Percentiles rank a stretch among this genome's conserved stretches.
Evolutionary conservation across 345 rosid species (phyloP).

Genomic region (Gossypium longicalyx): DNA sequence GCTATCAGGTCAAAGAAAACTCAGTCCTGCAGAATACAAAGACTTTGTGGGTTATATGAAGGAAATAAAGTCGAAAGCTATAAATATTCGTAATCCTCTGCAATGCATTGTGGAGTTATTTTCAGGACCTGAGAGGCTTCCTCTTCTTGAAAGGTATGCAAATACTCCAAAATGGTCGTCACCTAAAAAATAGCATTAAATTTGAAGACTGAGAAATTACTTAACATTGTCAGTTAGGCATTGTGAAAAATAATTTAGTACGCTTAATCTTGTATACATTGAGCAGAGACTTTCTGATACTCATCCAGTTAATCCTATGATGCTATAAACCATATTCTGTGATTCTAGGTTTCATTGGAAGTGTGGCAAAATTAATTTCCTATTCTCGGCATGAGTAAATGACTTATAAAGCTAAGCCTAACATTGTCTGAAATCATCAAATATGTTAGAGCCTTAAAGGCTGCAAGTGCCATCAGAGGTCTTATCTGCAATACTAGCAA

Average conservation of each 20-base stretch:
- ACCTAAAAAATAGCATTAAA: background rate
- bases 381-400: background rate
- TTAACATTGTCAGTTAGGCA: background rate
- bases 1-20: conserved; percentile 59
- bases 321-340: background rate
- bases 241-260: background rate
- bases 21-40: conserved; percentile 61
- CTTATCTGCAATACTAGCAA: background rate
- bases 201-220: background rate
- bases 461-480: background rate
- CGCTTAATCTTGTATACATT: background rate
- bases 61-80: conserved; percentile 77
- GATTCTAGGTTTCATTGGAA: background rate
- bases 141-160: conserved; percentile 66
- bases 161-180: background rate
- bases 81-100: conserved; percentile 50
- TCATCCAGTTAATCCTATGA: background rate
- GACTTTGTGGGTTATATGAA: conserved; percentile 76
- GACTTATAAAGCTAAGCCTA: background rate
- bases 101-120: conserved; percentile 63
- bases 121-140: conserved; percentile 56
- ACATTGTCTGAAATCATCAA: background rate
- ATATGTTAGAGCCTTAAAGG: background rate
- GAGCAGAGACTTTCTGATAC: background rate
- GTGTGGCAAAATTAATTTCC: background rate